Percentiles rank a stretch among this genome's conserved stretches.
Conservation (phyloP, 176 grass and related monocot species). For the Tuctoria greenei region DNA sequence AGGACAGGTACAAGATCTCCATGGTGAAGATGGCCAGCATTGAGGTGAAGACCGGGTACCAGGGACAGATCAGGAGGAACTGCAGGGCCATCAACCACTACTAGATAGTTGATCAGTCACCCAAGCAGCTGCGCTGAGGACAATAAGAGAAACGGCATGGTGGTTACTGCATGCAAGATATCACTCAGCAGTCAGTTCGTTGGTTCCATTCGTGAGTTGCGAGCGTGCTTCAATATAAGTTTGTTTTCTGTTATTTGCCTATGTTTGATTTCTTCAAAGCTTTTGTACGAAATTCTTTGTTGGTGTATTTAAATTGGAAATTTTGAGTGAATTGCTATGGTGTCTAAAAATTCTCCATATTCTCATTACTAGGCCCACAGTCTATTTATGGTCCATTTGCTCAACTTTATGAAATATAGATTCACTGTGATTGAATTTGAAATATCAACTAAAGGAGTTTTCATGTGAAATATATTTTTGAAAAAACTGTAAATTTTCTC, state of each 20-base stretch:
- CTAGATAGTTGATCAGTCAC: neutral
- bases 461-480: too few relatives aligned
- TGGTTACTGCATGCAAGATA: too few relatives aligned
- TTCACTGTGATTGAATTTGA: too few relatives aligned
- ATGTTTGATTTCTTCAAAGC: constrained; percentile 5
- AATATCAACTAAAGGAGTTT: too few relatives aligned
- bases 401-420: too few relatives aligned
- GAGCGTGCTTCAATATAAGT: too few relatives aligned
- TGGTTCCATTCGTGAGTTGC: too few relatives aligned
- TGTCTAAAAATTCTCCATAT: too few relatives aligned
- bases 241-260: neutral
- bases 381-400: too few relatives aligned
- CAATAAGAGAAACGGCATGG: neutral
- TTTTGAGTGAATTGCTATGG: neutral
- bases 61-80: neutral
- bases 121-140: neutral
- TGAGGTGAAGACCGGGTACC: neutral
- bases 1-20: neutral
- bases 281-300: neutral
- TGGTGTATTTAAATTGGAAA: neutral
- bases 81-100: neutral
- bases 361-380: too few relatives aligned
- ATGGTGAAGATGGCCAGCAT: neutral
- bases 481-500: neutral
- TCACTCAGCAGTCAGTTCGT: too few relatives aligned